Evolutionary conservation across 1,139 yeast genomes (phyloP).

Genomic region (Yamadazyma diddensiae): DNA sequence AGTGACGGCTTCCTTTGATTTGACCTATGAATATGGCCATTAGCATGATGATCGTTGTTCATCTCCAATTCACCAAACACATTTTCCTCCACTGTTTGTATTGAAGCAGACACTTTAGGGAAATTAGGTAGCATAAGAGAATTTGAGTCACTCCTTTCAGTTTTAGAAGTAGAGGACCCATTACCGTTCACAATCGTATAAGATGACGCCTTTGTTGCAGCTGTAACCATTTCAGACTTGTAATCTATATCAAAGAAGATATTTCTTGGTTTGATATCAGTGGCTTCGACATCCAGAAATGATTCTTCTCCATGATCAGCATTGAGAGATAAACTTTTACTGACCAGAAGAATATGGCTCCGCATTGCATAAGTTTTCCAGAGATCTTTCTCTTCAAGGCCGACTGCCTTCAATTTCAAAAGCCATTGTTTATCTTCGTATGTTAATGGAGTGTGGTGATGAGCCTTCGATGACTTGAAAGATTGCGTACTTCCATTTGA

Average conservation of each 20-base stretch:
- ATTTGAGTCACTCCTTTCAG: slow-evolving; percentile 14
- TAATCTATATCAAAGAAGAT: slow-evolving; percentile 63
- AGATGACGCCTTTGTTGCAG: slow-evolving; percentile 15
- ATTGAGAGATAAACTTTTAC: slow-evolving; percentile 25
- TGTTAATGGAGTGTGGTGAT: slow-evolving; percentile 27
- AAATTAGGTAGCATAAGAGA: slow-evolving; percentile 34
- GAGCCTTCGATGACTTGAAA: slow-evolving; percentile 11
- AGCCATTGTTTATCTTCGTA: slow-evolving; percentile 78
- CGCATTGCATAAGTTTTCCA: slow-evolving; percentile 80
- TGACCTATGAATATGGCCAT: background rate
- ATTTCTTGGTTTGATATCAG: slow-evolving; percentile 49
- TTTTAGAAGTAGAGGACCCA: slow-evolving; percentile 6
- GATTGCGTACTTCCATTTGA: slow-evolving; percentile 5
- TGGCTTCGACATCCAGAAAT: slow-evolving; percentile 14
- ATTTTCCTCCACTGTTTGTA: slow-evolving; percentile 56
- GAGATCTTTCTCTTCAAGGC: slow-evolving; percentile 65
- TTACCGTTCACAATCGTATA: no score
- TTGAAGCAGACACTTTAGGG: slow-evolving; percentile 44
- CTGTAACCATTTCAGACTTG: slow-evolving; percentile 39
- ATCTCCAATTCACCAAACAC: slow-evolving; percentile 59
- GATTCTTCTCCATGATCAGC: slow-evolving; percentile 5
- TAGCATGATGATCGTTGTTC: slow-evolving; percentile 12
- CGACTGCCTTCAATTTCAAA: slow-evolving; percentile 63
- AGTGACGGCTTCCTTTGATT: slow-evolving; percentile 7
- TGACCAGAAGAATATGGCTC: slow-evolving; percentile 64